Percentiles rank a stretch among this genome's conserved stretches.
Conservation (phyloP, 441 rosid species). For the Gossypium schwendimanii region DNA sequence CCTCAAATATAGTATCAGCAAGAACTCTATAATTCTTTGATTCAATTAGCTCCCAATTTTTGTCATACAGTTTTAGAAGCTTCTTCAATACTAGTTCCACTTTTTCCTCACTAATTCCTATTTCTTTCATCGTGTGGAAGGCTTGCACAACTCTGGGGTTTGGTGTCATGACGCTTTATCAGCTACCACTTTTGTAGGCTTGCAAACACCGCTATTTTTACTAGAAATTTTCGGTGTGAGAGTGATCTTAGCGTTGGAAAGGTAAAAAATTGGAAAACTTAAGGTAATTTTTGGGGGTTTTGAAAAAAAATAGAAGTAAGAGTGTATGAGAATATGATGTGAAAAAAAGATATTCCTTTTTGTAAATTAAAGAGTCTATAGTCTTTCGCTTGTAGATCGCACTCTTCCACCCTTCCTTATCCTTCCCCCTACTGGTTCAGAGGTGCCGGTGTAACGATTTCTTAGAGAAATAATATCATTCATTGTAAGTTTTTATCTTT, state of each 20-base stretch:
- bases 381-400: too few relatives aligned
- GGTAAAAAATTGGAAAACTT: not conserved
- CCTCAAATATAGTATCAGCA: slow-evolving; percentile 72
- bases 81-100: slow-evolving; percentile 63
- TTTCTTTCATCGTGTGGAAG: slow-evolving; percentile 49
- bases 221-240: not conserved
- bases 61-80: slow-evolving; percentile 55
- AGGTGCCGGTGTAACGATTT: too few relatives aligned
- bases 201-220: not conserved
- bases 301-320: not conserved
- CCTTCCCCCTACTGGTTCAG: too few relatives aligned
- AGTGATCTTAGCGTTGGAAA: not conserved
- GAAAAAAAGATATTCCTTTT: too few relatives aligned
- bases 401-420: too few relatives aligned
- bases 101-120: slow-evolving; percentile 44
- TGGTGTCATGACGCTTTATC: slow-evolving; percentile 40
- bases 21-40: slow-evolving; percentile 74
- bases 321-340: too few relatives aligned
- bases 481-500: too few relatives aligned
- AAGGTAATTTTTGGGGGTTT: not conserved
- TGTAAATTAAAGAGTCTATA: too few relatives aligned
- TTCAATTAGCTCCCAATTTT: slow-evolving; percentile 68
- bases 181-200: not conserved
- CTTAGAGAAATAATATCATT: too few relatives aligned
- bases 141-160: slow-evolving; percentile 43